Evolutionary conservation across 805 yeast genomes (phyloP), one percentile per base, ranked within the genome.

Genomic region (Saccharomycopsis fodiens): DNA sequence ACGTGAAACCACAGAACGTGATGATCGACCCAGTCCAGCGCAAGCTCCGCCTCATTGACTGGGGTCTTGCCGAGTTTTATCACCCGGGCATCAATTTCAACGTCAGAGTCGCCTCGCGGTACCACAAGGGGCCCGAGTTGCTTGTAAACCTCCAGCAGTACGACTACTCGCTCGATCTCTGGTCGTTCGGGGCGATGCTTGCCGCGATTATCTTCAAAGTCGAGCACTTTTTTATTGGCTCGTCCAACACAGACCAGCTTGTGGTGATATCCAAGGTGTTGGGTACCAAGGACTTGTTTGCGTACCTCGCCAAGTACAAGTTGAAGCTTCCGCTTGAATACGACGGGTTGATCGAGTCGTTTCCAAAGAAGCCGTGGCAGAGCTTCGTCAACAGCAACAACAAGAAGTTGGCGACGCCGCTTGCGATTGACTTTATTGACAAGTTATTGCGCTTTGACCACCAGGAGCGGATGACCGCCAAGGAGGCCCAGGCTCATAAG

Each of bases 51-150:
- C 73, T 88, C 53, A 88, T 89, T 45, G 97, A 89, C 64, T 89
- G 96, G 96, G 97, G 97, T 5, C 67, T 89, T 43, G 96, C 97
- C 6, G 97, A 89, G 62, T 88, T 86, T 60, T 88, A 88, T 59
- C 96, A 89, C 60, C 79, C 86, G 20, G 87, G 87, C 12, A 83
- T 78, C 60, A 95, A 86, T 57, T 89, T 85, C 58, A 89, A 89
- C 58, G 96, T 89, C 17, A 73, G 97, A 53, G 97, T 89, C 15
- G 96, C 97, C 2, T 85, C 95, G 3, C 68, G 97, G 54, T 87
- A 86, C 61, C 89, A 83, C 64, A 89, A 89, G 64, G 96, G 96
- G 2, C 97, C 97, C 2, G 97, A 89, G 60, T 66, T 89, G 47
- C 69, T 89, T 50, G 87, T 88, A 20, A 89, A 88, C 61, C 79